Conservation (phyloP, 176 grass and related monocot species). For the Echinochloa phyllopogon region DNA sequence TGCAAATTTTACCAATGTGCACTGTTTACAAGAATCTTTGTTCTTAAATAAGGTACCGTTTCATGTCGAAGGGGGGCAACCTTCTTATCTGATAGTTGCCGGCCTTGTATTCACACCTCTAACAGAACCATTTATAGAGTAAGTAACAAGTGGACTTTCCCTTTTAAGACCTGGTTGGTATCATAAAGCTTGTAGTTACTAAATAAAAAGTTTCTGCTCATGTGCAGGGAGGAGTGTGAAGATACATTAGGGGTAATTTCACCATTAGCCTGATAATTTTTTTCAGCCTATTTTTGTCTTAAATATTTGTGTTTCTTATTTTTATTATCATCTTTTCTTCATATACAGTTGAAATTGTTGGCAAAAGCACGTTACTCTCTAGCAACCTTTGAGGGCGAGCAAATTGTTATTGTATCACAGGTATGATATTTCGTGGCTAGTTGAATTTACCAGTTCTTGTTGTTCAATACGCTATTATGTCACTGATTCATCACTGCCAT, state of each 20-base stretch:
- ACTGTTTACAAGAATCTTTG: conserved; percentile 37
- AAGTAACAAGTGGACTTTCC: conserved; percentile 42
- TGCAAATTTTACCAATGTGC: conserved; percentile 29
- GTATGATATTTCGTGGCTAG: conserved; percentile 41
- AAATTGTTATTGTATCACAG: conserved; percentile 98
- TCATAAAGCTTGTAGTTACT: conserved; percentile 31
- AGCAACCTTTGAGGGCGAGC: conserved; percentile 83
- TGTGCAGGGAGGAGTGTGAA: conserved; percentile 88
- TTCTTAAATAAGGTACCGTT: conserved; percentile 78
- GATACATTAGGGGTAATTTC: conserved; percentile 89
- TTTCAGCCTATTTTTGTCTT: conserved; percentile 27
- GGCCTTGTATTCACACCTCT: conserved; percentile 99
- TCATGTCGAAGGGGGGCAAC: conserved; percentile 80
- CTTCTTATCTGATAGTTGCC: conserved; percentile 92
- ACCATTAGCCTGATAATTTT: conserved; percentile 37
- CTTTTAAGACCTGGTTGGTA: conserved; percentile 33
- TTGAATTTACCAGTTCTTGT: neutral
- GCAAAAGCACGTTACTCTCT: conserved; percentile 94
- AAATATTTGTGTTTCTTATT: conserved; percentile 25
- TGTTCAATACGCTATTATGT: neutral
- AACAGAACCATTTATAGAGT: conserved; percentile 95
- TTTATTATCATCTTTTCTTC: conserved; percentile 22
- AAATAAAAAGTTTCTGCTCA: conserved; percentile 38
- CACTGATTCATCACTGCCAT: conserved; percentile 14
- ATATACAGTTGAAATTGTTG: conserved; percentile 79